A percentile compares a stretch with the other conserved stretches of the same genome.
Evolutionary conservation across 169 alveolate species (phyloP).

Genomic region (Eimeria sp.): DNA sequence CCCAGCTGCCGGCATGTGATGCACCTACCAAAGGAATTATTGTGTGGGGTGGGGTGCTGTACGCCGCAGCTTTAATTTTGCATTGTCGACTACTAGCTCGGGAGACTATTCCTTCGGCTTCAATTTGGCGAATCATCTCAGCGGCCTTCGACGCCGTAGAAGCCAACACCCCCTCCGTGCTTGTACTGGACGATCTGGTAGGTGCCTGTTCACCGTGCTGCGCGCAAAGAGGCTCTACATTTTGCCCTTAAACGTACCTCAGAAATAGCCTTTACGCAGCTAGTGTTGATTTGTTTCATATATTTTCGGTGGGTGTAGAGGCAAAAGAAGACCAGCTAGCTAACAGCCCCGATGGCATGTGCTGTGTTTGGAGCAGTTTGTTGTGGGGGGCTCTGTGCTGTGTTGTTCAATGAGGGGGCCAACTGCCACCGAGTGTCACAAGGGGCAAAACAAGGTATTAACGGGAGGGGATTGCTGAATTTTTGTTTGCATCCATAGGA

Average conservation of each 20-base stretch:
- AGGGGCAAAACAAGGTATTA: background rate
- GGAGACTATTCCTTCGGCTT: conserved; percentile 26
- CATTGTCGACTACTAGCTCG: conserved; percentile 69
- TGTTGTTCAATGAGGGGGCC: background rate
- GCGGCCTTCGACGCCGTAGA: conserved; percentile 54
- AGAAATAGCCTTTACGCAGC: background rate
- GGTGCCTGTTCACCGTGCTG: background rate
- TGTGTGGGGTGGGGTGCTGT: background rate
- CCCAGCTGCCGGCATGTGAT: background rate
- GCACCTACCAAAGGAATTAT: background rate
- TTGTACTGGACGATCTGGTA: conserved; percentile 76
- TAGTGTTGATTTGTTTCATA: background rate
- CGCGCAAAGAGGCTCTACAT: background rate
- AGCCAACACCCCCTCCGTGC: conserved; percentile 42
- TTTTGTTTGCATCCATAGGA: conserved; percentile 17
- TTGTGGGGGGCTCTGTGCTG: background rate
- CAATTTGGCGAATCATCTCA: background rate
- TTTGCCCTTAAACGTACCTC: background rate
- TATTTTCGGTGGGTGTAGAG: background rate
- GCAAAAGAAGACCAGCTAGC: background rate
- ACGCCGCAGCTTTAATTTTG: conserved; percentile 23
- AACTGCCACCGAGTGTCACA: too few species aligned
- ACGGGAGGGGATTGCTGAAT: background rate
- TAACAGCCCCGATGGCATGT: background rate
- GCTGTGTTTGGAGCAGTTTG: background rate